A percentile compares a stretch with the other conserved stretches of the same genome.
These are phyloP conservation scores for Hypoxylon lienhwacheense DNA, from an alignment of 495 filamentous ascomycete genomes.

Conservation along the genomic window DNA sequence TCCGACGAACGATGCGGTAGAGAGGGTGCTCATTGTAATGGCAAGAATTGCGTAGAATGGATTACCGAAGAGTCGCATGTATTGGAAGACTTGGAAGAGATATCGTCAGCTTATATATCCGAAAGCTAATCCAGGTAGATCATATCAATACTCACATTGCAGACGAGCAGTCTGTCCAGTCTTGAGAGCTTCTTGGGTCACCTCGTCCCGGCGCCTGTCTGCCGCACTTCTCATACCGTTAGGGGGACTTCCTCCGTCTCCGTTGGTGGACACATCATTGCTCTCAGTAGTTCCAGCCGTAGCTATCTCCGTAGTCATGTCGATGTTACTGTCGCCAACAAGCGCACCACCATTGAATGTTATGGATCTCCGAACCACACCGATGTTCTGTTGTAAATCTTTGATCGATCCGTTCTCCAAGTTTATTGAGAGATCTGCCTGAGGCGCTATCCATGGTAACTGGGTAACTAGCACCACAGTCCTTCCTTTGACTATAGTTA, in stretches of 20 bases:
- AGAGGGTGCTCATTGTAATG: slow-evolving; percentile 36
- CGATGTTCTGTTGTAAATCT: slow-evolving; percentile 41
- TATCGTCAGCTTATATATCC: slow-evolving; percentile 8
- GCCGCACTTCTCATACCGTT: slow-evolving; percentile 28
- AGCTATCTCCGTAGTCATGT: slow-evolving; percentile 27
- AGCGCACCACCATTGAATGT: slow-evolving; percentile 17
- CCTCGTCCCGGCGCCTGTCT: slow-evolving; percentile 37
- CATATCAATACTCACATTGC: slow-evolving; percentile 32
- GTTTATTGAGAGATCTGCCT: slow-evolving; percentile 48
- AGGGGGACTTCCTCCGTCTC: slow-evolving; percentile 5
- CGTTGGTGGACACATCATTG: slow-evolving; percentile 19
- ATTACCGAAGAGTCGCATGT: slow-evolving; percentile 45
- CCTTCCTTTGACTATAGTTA: slow-evolving; percentile 31
- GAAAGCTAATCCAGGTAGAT: background rate
- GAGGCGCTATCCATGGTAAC: slow-evolving; percentile 48
- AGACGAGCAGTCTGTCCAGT: slow-evolving; percentile 40
- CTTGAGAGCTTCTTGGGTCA: slow-evolving; percentile 38
- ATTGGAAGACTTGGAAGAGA: slow-evolving; percentile 38
- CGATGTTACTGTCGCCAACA: slow-evolving; percentile 27
- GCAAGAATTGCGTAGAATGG: slow-evolving; percentile 37
- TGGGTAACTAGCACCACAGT: slow-evolving; percentile 47
- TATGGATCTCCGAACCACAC: slow-evolving; percentile 41
- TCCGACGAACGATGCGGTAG: slow-evolving; percentile 36
- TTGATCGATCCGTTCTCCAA: slow-evolving; percentile 48
- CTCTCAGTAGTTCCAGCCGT: slow-evolving; percentile 17